Base-by-base conservation (phyloP, 192 early-diverging fungal species). In the Powellomyces hirtus region DNA sequence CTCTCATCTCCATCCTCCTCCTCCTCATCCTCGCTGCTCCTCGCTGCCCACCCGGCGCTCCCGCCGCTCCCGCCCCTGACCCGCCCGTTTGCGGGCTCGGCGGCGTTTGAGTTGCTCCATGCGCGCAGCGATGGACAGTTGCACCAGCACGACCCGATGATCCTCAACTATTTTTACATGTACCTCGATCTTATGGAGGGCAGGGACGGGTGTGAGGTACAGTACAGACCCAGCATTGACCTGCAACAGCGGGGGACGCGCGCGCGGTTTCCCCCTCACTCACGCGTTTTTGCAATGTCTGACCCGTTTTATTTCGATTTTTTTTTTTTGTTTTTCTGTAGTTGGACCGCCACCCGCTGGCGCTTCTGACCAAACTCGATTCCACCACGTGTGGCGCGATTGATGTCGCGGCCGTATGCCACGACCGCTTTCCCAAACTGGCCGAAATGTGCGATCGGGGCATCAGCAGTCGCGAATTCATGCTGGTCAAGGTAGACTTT, bases 401-500 rank as follows among this genome's bases (percentile, higher is more conserved):
- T n/a, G 46, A 52, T 16, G 36, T 57, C 11, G 18, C 0, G 27
- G 27, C 27, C 33, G 35, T 66, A 4, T 66, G 64, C 53, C 46
- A 38, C 22, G 64, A 66, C 37, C 64, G 64, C 18, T 66, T 66
- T 38, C 64, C 64, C 6, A 30, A 38, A 35, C 46, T 66, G 6
- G 33, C 18, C 1, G 64, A 66, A 36, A 52, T 66, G 52, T 66
- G 64, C 50, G 64, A 66, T 13, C 49, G 53, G 6, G 64, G 64
- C 29, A 45, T 63, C 30, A 18, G 27, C 42, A 20, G 1, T 11
- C 14, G 40, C 16, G 30, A 36, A 20, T 38, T 66, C 1, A 66
- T 66, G 64, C 7, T 30, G 30, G 53, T 66, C 50, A 66, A 66
- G 62, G 62, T 64, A n/a, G n/a, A n/a, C n/a, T n/a, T n/a, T 6